A percentile compares a stretch with the other conserved stretches of the same genome.
These are phyloP conservation scores for Sporothrix euskadiensis DNA, from an alignment of 2,329 filamentous ascomycete species.

Conservation along the genomic window DNA sequence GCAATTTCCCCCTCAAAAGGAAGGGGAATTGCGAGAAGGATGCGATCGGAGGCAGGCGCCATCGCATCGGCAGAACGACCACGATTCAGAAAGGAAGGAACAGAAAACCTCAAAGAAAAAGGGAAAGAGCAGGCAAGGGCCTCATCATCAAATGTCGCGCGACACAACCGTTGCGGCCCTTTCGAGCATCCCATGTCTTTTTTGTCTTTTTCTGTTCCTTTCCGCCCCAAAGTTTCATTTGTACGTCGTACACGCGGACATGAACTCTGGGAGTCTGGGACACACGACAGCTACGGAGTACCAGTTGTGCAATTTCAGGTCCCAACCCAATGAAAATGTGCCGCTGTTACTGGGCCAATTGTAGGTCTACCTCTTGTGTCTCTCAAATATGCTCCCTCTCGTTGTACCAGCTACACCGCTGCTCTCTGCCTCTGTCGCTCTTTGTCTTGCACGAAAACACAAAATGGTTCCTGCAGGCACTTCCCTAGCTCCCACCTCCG, in stretches of 20 bases:
- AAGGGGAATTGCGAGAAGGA: not conserved
- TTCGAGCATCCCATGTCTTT: not conserved
- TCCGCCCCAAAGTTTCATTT: not conserved
- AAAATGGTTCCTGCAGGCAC: not conserved
- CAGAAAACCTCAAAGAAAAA: not conserved
- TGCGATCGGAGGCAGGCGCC: not conserved
- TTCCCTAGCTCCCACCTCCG: constrained; percentile 14
- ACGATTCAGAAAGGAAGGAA: not conserved
- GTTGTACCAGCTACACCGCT: not conserved
- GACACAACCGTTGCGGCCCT: constrained; percentile 14
- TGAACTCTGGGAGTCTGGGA: not conserved
- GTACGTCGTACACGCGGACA: not conserved
- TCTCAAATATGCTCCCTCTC: not conserved
- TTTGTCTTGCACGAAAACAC: too few species aligned
- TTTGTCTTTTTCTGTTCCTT: not conserved
- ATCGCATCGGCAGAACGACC: constrained; percentile 8
- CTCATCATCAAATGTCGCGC: not conserved
- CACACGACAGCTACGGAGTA: not conserved
- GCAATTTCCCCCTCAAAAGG: constrained; percentile 21
- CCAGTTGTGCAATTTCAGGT: constrained; percentile 8
- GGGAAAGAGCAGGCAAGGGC: not conserved
- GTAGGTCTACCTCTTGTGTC: not conserved
- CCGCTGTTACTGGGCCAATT: not conserved
- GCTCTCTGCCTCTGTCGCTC: not conserved
- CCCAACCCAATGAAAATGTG: not conserved